phyloP scores from a whole-genome alignment of 352 stramenopile species.

The Phytophthora syringae region DNA sequence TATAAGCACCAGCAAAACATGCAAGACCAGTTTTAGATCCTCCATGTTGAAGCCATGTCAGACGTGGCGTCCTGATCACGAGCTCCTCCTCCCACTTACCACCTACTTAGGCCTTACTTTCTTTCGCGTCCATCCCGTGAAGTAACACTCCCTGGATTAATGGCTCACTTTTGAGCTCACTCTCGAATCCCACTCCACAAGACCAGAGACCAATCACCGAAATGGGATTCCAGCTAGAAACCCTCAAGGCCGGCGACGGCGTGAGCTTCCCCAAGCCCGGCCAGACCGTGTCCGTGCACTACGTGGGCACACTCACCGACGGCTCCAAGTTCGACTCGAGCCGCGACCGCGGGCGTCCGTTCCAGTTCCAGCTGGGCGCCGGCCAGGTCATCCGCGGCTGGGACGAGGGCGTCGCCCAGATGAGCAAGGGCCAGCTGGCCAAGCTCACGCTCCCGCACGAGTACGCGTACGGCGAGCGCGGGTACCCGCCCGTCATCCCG shows the following conservation, averaged over 20 bases:
- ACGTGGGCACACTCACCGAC: constrained; percentile 76
- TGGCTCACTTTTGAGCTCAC: neutral
- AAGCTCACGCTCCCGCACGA: constrained; percentile 93
- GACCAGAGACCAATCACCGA: constrained; percentile 11
- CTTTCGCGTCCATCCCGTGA: neutral
- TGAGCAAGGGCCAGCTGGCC: constrained; percentile 94
- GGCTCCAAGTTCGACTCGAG: constrained; percentile 88
- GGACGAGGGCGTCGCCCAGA: constrained; percentile 78
- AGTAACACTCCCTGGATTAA: constrained; percentile 7
- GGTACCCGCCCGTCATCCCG: constrained; percentile 91
- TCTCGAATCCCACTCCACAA: constrained; percentile 15
- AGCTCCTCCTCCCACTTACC: neutral
- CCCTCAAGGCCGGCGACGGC: constrained; percentile 81
- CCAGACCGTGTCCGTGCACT: constrained; percentile 80
- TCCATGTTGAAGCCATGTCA: constrained; percentile 27
- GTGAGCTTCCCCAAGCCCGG: constrained; percentile 76
- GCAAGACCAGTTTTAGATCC: neutral
- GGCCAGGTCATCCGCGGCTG: constrained; percentile 83
- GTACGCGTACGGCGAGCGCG: constrained; percentile 93
- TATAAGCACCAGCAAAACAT: neutral
- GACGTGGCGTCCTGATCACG: constrained; percentile 14
- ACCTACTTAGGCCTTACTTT: constrained; percentile 15
- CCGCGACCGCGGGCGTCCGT: constrained; percentile 75
- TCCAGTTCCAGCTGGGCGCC: constrained; percentile 80
- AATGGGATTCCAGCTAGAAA: constrained; percentile 74